Percentiles rank a stretch among this genome's conserved stretches.
Conservation (phyloP, 371 early-diverging fungal genomes). For the Mucor lusitanicus region DNA sequence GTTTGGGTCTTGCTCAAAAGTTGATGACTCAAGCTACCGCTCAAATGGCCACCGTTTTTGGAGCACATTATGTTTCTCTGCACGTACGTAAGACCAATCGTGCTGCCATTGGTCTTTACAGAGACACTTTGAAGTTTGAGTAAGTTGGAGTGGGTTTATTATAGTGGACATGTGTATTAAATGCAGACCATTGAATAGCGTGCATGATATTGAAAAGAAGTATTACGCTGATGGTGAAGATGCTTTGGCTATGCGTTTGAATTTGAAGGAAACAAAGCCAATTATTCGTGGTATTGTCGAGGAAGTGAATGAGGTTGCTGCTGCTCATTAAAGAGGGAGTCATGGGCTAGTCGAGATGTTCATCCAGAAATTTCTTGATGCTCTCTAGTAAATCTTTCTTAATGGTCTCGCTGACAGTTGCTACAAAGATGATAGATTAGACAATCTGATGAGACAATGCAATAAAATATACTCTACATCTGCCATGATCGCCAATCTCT, state of each 20-base stretch:
- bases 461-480: conserved; percentile 15
- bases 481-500: conserved; percentile 28
- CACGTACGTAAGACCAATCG: conserved; percentile 95
- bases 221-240: conserved; percentile 99
- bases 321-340: conserved; percentile 16
- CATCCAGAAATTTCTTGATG: conserved; percentile 29
- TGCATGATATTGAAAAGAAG: conserved; percentile 89
- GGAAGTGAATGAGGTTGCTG: conserved; percentile 36
- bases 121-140: conserved; percentile 89
- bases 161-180: not conserved
- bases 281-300: conserved; percentile 39
- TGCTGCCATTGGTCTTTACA: conserved; percentile 92
- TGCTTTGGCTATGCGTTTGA: conserved; percentile 79
- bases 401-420: conserved; percentile 28
- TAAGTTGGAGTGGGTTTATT: conserved; percentile 35
- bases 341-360: conserved; percentile 18
- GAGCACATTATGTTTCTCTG: conserved; percentile 86
- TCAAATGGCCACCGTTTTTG: conserved; percentile 89
- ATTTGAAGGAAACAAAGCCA: conserved; percentile 43
- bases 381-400: conserved; percentile 30
- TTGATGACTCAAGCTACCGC: conserved; percentile 91
- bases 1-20: conserved; percentile 94
- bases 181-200: conserved; percentile 44
- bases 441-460: not conserved
- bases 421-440: conserved; percentile 5